Conservation (phyloP, 1,284 basidiomycete species). For the Ustilago xerochloae region DNA sequence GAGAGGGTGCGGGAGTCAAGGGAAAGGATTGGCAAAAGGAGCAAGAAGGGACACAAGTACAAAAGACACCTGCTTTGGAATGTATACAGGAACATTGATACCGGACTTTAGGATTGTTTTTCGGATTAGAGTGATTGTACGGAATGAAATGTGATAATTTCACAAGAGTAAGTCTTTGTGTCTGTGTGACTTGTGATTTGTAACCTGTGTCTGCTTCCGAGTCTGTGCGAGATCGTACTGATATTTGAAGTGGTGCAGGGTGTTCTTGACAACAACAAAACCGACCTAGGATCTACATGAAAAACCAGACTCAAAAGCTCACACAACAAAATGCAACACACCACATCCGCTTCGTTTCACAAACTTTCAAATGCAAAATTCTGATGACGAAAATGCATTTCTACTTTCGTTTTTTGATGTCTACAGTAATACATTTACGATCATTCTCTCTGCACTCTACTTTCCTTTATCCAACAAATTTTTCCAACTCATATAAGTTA, state of each 20-base stretch:
- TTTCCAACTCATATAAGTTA: constrained; percentile 36
- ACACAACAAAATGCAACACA: too few species aligned
- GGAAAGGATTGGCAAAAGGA: background rate
- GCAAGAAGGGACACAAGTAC: background rate
- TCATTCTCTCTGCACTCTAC: background rate
- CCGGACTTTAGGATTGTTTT: background rate
- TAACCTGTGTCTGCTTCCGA: too few species aligned
- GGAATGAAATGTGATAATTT: background rate
- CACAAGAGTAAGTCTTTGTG: background rate
- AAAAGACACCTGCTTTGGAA: constrained; percentile 13
- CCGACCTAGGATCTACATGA: too few species aligned
- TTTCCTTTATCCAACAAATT: constrained; percentile 32
- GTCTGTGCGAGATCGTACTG: too few species aligned
- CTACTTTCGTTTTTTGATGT: background rate
- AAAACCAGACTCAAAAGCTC: too few species aligned
- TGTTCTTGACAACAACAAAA: too few species aligned
- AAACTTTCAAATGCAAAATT: too few species aligned
- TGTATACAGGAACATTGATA: constrained; percentile 39
- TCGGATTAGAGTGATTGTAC: background rate
- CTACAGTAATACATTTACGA: background rate
- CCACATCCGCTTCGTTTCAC: too few species aligned
- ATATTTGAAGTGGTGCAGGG: too few species aligned
- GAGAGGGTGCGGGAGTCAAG: background rate
- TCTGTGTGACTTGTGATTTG: too few species aligned
- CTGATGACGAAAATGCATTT: too few species aligned